A percentile compares a stretch with the other conserved stretches of the same genome.
Evolutionary conservation across 441 rosid species (phyloP).

Genomic region (Breynia disticha): DNA sequence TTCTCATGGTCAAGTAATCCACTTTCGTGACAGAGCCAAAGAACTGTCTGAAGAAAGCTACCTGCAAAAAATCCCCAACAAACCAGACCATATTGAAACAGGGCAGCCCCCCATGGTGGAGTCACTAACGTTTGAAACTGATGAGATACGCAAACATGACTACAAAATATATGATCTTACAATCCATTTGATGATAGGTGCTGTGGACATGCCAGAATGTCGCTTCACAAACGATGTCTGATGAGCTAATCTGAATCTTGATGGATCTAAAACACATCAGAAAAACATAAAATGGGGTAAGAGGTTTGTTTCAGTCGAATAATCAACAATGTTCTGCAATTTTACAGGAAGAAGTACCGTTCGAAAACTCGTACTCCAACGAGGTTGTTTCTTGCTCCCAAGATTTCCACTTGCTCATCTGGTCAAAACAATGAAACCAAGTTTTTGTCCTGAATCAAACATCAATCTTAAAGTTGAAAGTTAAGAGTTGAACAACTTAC

Average conservation of each 20-base stretch:
- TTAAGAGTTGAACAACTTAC: conserved; percentile 19
- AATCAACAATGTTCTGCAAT: no score
- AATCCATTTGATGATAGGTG: conserved; percentile 41
- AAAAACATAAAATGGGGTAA: no score
- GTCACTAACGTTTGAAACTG: no score
- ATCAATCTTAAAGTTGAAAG: no score
- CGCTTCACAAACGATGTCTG: conserved; percentile 54
- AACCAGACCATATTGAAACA: no score
- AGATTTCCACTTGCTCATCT: conserved; percentile 47
- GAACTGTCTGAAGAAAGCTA: conserved; percentile 59
- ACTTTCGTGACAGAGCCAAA: conserved; percentile 47
- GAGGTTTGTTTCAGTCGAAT: no score
- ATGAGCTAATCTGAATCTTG: conserved; percentile 44
- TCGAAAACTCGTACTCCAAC: conserved; percentile 39
- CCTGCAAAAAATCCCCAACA: conserved; percentile 19
- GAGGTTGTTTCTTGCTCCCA: conserved; percentile 56
- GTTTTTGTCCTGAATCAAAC: no score
- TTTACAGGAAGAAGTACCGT: conserved; percentile 20
- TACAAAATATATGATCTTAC: conserved; percentile 14
- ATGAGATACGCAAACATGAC: no score
- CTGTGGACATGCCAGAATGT: conserved; percentile 36
- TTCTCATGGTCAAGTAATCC: conserved; percentile 53
- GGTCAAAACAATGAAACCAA: conserved; percentile 3
- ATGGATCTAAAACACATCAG: conserved; percentile 25
- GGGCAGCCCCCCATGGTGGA: no score